A percentile compares a stretch with the other conserved stretches of the same genome.
Conservation (phyloP, 805 yeast genomes). For the Candida vartiovaarae region DNA sequence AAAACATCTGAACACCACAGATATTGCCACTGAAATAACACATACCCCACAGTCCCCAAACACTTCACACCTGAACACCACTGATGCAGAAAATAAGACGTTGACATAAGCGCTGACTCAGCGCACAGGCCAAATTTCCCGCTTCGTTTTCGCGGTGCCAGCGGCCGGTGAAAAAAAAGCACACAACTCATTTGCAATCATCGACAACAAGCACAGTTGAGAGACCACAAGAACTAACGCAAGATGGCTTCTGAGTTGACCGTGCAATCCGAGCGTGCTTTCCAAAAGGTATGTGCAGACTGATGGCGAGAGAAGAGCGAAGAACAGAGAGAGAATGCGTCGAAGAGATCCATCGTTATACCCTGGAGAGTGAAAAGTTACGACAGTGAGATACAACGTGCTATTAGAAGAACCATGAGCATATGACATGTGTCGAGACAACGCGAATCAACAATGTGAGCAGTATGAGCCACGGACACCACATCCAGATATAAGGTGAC, state of each 20-base stretch:
- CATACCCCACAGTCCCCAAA: not conserved
- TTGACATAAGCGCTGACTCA: conserved; percentile 6
- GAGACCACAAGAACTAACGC: conserved; percentile 10
- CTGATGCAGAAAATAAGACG: not conserved
- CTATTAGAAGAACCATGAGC: too few relatives aligned
- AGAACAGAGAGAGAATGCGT: too few relatives aligned
- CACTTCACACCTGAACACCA: not conserved
- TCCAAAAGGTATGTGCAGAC: conserved; percentile 89
- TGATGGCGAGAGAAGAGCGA: not conserved
- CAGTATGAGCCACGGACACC: too few relatives aligned
- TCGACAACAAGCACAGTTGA: not conserved
- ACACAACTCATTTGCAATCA: not conserved
- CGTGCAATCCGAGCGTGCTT: conserved; percentile 99
- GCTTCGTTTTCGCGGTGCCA: not conserved
- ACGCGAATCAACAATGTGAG: too few relatives aligned
- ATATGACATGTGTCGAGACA: too few relatives aligned
- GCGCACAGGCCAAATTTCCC: not conserved
- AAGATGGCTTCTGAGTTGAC: conserved; percentile 99
- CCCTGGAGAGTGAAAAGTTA: not conserved
- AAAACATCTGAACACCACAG: too few relatives aligned
- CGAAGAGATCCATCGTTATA: not conserved
- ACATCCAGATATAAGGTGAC: too few relatives aligned
- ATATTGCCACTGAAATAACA: too few relatives aligned
- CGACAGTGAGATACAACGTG: too few relatives aligned
- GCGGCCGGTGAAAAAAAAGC: conserved; percentile 3